Evolutionary conservation across 768 basidiomycete species (phyloP).

Genomic region (Kwoniella sp.): DNA sequence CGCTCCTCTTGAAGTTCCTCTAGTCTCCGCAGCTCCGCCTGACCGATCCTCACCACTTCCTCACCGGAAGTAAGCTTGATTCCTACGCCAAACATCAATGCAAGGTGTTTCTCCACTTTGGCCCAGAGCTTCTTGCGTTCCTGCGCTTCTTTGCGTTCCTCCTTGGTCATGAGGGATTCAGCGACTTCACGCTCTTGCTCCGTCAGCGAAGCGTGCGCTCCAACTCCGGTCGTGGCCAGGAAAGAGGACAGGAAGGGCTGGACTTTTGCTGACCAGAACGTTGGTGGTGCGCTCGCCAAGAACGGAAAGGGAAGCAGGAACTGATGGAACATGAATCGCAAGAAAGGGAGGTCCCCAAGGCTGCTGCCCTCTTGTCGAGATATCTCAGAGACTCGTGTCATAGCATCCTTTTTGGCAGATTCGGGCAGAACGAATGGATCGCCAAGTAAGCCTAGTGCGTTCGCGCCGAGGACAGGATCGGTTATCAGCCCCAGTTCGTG

Average conservation of each 20-base stretch:
- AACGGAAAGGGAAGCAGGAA: constrained; percentile 95
- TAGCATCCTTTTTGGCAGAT: constrained; percentile 35
- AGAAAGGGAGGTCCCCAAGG: constrained; percentile 74
- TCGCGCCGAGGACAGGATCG: constrained; percentile 54
- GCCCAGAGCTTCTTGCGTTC: constrained; percentile 69
- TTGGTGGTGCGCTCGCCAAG: constrained; percentile 79
- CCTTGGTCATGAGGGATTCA: constrained; percentile 45
- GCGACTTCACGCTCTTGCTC: constrained; percentile 34
- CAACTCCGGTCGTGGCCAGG: constrained; percentile 67
- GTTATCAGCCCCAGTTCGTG: constrained; percentile 73
- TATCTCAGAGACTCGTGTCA: constrained; percentile 34
- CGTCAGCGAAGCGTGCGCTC: constrained; percentile 23
- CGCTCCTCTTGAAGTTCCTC: constrained; percentile 66
- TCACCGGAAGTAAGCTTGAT: constrained; percentile 73
- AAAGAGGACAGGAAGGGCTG: constrained; percentile 89
- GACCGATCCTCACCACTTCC: constrained; percentile 85
- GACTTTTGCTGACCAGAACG: constrained; percentile 91
- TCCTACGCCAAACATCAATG: constrained; percentile 77
- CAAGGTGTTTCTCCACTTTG: constrained; percentile 81
- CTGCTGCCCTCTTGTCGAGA: constrained; percentile 48
- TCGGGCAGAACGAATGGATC: constrained; percentile 70
- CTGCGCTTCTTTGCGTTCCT: constrained; percentile 56
- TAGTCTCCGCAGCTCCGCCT: constrained; percentile 77
- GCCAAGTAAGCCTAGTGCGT: constrained; percentile 80
- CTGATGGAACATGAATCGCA: constrained; percentile 86